A percentile compares a stretch with the other conserved stretches of the same genome.
These are phyloP conservation scores for Cytospora piceae DNA, from an alignment of 2,329 filamentous ascomycete species.

Conservation along the genomic window DNA sequence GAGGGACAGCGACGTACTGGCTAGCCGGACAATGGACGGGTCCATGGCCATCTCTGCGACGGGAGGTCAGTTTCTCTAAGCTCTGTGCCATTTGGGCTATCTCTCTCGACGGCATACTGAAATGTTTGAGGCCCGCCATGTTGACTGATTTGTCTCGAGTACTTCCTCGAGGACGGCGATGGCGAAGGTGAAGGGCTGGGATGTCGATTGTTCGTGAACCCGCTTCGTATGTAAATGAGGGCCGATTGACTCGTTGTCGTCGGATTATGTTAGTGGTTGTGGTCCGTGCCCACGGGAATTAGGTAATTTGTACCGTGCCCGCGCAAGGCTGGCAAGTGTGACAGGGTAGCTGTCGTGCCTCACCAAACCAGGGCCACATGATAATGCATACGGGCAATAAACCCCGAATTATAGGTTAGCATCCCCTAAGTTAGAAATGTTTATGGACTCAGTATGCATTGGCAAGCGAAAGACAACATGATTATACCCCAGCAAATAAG, in stretches of 20 bases:
- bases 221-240: constrained; percentile 7
- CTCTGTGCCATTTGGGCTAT: constrained; percentile 23
- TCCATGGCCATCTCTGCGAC: constrained; percentile 50
- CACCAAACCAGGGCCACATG: too few species aligned
- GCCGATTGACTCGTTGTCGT: constrained; percentile 12
- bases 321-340: not conserved
- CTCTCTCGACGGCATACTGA: constrained; percentile 40
- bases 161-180: constrained; percentile 28
- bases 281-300: not conserved
- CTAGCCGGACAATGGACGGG: constrained; percentile 52
- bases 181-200: constrained; percentile 5
- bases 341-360: not conserved
- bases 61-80: constrained; percentile 37
- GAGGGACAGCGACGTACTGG: constrained; percentile 43
- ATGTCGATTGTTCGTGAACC: constrained; percentile 3
- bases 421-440: too few species aligned
- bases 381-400: too few species aligned
- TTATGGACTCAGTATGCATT: too few species aligned
- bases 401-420: too few species aligned
- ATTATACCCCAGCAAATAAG: too few species aligned
- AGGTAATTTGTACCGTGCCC: not conserved
- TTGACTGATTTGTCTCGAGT: constrained; percentile 37
- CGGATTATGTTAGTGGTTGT: not conserved
- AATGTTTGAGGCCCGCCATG: constrained; percentile 50
- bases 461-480: too few species aligned